These are phyloP conservation scores for Neurospora sp. DNA, from an alignment of 495 filamentous ascomycete genomes.

Conservation along the genomic window DNA sequence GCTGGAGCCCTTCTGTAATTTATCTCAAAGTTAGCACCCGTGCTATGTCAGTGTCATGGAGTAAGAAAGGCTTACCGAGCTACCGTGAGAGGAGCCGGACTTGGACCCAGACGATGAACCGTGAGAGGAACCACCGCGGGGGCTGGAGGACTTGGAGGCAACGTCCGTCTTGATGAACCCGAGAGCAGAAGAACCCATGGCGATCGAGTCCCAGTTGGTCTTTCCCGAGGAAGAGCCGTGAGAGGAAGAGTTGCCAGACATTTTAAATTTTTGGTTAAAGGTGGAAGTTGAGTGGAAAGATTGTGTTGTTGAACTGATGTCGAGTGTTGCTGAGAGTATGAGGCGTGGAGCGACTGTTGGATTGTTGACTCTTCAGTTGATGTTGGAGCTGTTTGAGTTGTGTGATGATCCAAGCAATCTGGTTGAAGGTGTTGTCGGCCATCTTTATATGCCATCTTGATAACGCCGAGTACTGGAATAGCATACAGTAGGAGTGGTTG, in stretches of 20 bases:
- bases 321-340: neutral
- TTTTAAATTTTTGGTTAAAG: neutral
- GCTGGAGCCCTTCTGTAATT: neutral
- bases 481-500: neutral
- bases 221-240: neutral
- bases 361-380: neutral
- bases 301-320: neutral
- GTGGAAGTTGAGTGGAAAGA: neutral
- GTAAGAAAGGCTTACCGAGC: neutral
- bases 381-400: neutral
- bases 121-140: neutral
- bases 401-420: neutral
- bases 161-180: neutral
- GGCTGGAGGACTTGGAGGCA: neutral
- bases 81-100: neutral
- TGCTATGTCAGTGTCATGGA: neutral
- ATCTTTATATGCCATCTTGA: neutral
- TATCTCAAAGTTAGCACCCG: neutral
- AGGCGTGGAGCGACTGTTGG: no score
- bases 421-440: neutral
- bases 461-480: neutral
- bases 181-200: neutral
- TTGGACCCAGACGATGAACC: neutral
- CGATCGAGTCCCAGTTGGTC: neutral
- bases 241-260: neutral